Evolutionary conservation across 257 asterid genomes (phyloP), one percentile per base, ranked within the genome.

Genomic region (Penstemon newberryi): DNA sequence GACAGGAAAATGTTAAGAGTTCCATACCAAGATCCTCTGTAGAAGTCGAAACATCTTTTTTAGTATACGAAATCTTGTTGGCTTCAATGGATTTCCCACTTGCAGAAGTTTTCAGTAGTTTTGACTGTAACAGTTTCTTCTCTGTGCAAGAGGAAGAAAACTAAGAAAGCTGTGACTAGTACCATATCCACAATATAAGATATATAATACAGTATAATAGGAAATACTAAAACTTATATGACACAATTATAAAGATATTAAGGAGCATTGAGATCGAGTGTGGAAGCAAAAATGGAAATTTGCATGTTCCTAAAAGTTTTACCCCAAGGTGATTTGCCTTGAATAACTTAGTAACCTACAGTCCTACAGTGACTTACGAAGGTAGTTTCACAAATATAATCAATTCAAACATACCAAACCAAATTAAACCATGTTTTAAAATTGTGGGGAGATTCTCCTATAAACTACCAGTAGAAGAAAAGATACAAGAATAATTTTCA

Each of bases 21-120:
- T 36, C 46, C 79, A 74, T 85, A 94, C 97, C 93, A 70, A 91
- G 96, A 91, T 89, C 95, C 78, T 86, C 93, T 12, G 99, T 94
- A 60, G 96, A 85, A 57, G 97, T 94, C 53, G 99, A 83, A 36
- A 77, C 83, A 72, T 90, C 96, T 72, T 81, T 78, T 73, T 78
- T 86, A 46, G 65, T 54, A 54, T 73, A 13, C 66, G 86, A 65
- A 65, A 75, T 80, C 83, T 79, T 77, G 82, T 68, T 81, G 60
- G 79, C 69, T 69, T 83, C 86, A 37, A 12, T 71, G 44, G 84
- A 75, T 81, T 84, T 89, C 76, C 85, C 90, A 77, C 84, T 78
- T 11, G 89, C 79, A 49, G 95, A 88, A 75, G 93, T 86, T 81
- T 87, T 86, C 74, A 89, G 77, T 60, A 94, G 79, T 83, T 82